Evolutionary conservation across 352 stramenopile species (phyloP), one percentile per base, ranked within the genome.

Genomic region (Globisporangium lucens): DNA sequence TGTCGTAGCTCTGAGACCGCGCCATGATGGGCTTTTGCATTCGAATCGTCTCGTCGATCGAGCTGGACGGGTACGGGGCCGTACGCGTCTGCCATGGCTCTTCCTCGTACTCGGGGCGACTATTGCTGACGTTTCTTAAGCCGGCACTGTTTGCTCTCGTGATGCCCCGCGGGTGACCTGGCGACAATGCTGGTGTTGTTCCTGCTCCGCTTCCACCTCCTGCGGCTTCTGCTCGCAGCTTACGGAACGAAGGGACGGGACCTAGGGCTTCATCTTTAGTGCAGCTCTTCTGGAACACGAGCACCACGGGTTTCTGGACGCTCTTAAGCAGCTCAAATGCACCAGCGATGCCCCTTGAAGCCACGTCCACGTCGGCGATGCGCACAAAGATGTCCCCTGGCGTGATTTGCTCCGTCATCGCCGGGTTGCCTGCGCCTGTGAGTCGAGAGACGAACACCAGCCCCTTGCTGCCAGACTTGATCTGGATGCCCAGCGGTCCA

Each of bases 401-500:
- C 13, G 74, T 63, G 9, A 95, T 86, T 13, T 85, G 68, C 15
- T 82, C 65, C 7, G 80, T 82, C 35, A 91, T 72, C 33, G 70
- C 71, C 4, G 83, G 77, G 17, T 79, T 72, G 0, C 83, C 84
- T 17, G 80, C 83, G 55, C 84, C 84, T 6, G 87, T 95, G 36
- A 94, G 77, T 29, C 87, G 78, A 7, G 88, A 83, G 38, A 96
- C 82, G 17, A 92, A 77, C n/a, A 94, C 83, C 15, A 73, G 74
- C 6, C 83, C 78, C 53, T 89, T 76, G 49, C 68, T 78, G 3
- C 80, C 89, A 22, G 77, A 81, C 38, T 89, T 91, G 63, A 96
- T 93, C 69, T 94, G 86, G 61, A 96, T 90, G 10, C 88, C 88
- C 5, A 96, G 76, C 4, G 87, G 82, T 1, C 88, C 88, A 6